Base-by-base conservation (phyloP, 2,329 filamentous ascomycete genomes). In the Neonectria sp. region DNA sequence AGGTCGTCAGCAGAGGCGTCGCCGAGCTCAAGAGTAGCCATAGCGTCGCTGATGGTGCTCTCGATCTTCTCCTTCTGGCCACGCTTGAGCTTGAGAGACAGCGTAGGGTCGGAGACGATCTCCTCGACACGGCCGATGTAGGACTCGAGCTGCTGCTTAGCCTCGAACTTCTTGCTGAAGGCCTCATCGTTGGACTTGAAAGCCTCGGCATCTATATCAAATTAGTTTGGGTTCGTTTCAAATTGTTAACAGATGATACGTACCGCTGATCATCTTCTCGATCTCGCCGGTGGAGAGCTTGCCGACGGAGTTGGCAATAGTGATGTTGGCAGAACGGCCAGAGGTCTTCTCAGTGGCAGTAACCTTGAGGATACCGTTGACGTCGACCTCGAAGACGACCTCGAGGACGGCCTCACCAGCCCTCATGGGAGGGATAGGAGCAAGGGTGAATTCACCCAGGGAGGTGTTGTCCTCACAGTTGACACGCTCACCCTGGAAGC, bases 41-140 rank as follows among this genome's bases (percentile, higher is more conserved):
- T 98, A 78, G 96, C 96, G 79, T 99, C 96, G 84, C 92, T 95
- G 77, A 99, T 93, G 76, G 95, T 93, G 81, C 93, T 92, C 91
- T 99, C 96, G 75, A 99, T 98, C 93, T 97, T 98, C 86, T 98
- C 95, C 93, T 97, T 97, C 90, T 97, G 95, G 83, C 94, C 95
- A 79, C 95, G 95, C 94, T 98, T 98, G 82, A 99, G 90, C 91
- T 97, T 98, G 81, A 98, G 90, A 72, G 94, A 96, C 86, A 97
- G 92, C 52, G 92, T 94, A 68, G 96, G 96, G 88, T 99, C 96
- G 52, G 94, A 97, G 83, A 98, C 91, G 79, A 99, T 97, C 89
- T 99, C 96, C 91, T 99, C 96, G 72, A 98, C 95, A 82, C 95
- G 94, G 82, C 93, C 92, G 84, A 99, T 98, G 91, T 99, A 99